Conservation (phyloP, 164 flowering plant genomes). For the Saururus chinensis region DNA sequence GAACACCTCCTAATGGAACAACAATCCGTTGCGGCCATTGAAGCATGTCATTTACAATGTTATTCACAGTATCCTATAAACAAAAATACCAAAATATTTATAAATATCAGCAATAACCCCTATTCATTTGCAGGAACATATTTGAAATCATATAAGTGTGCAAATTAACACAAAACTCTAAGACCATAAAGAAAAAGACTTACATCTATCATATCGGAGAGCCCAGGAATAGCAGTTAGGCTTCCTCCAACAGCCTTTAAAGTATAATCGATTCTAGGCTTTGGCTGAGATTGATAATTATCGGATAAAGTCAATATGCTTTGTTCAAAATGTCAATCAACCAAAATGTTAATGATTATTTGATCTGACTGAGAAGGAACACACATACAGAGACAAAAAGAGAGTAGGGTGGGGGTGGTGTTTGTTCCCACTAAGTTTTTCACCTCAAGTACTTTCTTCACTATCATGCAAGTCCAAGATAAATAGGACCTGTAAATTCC, state of each 20-base stretch:
- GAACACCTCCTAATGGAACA: constrained; percentile 88
- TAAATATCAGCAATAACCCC: no score
- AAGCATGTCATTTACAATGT: constrained; percentile 87
- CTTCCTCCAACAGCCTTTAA: constrained; percentile 99
- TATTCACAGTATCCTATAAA: constrained; percentile 74
- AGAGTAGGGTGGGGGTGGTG: no score
- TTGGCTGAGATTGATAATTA: constrained; percentile 43
- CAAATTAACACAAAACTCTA: not conserved
- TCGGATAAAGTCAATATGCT: not conserved
- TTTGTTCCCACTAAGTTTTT: no score
- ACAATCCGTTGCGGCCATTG: constrained; percentile 99
- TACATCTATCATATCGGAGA: constrained; percentile 98
- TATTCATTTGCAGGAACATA: not conserved
- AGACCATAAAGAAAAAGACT: constrained; percentile 15
- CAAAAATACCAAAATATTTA: not conserved
- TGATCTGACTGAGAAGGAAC: no score
- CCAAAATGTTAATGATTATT: no score
- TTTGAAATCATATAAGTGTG: not conserved
- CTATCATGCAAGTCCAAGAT: no score
- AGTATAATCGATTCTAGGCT: constrained; percentile 87
- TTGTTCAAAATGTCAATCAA: not conserved
- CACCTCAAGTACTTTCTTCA: no score
- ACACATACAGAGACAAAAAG: no score
- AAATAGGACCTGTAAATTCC: no score
- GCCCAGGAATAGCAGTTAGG: constrained; percentile 89